These are phyloP conservation scores for Hanseniaspora valbyensis DNA, from an alignment of 805 yeast genomes.

Conservation along the genomic window DNA sequence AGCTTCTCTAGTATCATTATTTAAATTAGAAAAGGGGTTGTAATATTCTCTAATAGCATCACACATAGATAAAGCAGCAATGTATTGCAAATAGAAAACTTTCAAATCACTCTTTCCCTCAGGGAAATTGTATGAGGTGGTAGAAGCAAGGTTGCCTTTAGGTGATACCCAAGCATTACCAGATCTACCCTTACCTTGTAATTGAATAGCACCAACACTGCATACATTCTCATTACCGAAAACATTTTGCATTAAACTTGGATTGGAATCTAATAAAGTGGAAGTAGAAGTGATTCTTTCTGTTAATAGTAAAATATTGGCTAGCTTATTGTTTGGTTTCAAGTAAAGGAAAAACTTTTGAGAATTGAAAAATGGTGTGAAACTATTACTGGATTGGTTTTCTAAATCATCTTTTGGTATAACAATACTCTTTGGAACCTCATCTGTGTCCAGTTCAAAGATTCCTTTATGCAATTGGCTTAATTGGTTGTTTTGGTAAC, in stretches of 20 bases:
- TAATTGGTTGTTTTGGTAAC: conserved; percentile 18
- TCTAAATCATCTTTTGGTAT: conserved; percentile 34
- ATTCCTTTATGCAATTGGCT: conserved; percentile 19
- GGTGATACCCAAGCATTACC: conserved; percentile 95
- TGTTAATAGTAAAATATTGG: conserved; percentile 59
- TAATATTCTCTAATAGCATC: conserved; percentile 56
- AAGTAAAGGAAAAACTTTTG: conserved; percentile 37
- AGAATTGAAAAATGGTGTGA: conserved; percentile 68
- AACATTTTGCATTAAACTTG: conserved; percentile 42
- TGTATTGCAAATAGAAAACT: conserved; percentile 77
- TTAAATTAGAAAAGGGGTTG: conserved; percentile 4
- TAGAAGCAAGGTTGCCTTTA: conserved; percentile 75
- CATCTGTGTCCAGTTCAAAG: conserved; percentile 40
- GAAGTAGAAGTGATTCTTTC: conserved; percentile 88
- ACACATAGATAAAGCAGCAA: conserved; percentile 71
- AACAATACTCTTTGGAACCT: conserved; percentile 43
- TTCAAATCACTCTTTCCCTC: conserved; percentile 33
- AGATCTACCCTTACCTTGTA: conserved; percentile 88
- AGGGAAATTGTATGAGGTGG: conserved; percentile 42
- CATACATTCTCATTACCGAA: conserved; percentile 26
- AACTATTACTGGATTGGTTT: conserved; percentile 37
- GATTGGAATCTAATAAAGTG: conserved; percentile 64
- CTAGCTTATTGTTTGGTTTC: conserved; percentile 36
- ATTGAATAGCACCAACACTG: conserved; percentile 65
- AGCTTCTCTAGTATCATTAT: background rate